Conservation (phyloP, 305 asterid genomes). For the Euphrasia arctica region DNA sequence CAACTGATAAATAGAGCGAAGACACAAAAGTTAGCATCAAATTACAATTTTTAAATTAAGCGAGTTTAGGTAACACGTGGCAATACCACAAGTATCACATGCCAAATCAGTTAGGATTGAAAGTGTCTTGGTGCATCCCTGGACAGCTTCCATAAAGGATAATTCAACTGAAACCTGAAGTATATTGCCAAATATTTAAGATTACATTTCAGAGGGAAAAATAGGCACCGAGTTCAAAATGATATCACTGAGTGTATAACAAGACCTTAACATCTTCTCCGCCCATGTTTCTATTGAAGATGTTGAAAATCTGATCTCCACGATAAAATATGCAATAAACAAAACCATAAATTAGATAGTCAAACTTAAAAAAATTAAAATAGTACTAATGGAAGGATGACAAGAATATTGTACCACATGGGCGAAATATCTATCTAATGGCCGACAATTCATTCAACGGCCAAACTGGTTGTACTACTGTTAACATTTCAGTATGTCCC, state of each 20-base stretch:
- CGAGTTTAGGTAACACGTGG: constrained; percentile 14
- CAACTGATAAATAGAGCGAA: constrained; percentile 7
- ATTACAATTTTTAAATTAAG: constrained; percentile 11
- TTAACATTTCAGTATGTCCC: constrained; percentile 6
- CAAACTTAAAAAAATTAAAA: constrained; percentile 11
- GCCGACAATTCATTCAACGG: constrained; percentile 16
- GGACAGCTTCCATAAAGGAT: constrained; percentile 98
- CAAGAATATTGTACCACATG: constrained; percentile 11
- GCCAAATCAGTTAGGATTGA: constrained; percentile 67
- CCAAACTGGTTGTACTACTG: not conserved
- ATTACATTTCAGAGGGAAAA: not conserved
- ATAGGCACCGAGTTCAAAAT: not conserved
- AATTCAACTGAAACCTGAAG: constrained; percentile 70
- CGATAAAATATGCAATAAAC: constrained; percentile 19
- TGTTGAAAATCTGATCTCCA: constrained; percentile 64
- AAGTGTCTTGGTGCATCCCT: constrained; percentile 82
- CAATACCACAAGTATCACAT: constrained; percentile 80
- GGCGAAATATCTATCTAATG: constrained; percentile 11
- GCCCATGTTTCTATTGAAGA: constrained; percentile 60
- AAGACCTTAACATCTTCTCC: constrained; percentile 90
- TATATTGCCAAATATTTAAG: constrained; percentile 21
- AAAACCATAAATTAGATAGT: constrained; percentile 26
- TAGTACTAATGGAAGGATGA: constrained; percentile 5
- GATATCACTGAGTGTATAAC: constrained; percentile 9
- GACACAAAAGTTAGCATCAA: constrained; percentile 19